These are phyloP conservation scores for Acer negundo DNA, from an alignment of 345 rosid genomes.

Conservation along the genomic window DNA sequence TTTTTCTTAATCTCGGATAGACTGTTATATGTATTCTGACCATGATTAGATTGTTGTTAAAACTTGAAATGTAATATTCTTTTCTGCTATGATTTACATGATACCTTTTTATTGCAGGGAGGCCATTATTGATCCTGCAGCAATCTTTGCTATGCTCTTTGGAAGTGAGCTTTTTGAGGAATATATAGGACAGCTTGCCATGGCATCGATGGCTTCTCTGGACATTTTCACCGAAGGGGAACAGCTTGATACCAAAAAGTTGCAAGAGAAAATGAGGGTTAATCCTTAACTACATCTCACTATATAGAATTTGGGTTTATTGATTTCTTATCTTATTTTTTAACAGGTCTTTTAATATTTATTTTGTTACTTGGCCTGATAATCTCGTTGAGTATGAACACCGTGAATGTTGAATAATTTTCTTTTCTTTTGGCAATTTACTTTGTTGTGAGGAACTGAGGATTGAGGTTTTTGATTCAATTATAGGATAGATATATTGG, in stretches of 20 bases:
- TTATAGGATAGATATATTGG: background rate
- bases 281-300: background rate
- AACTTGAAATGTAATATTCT: constrained; percentile 12
- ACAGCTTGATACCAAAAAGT: constrained; percentile 74
- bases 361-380: background rate
- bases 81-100: constrained; percentile 20
- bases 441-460: background rate
- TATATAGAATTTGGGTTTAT: background rate
- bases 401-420: background rate
- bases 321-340: background rate
- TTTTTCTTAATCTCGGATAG: constrained; percentile 25
- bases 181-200: constrained; percentile 95
- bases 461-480: background rate
- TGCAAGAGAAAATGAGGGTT: constrained; percentile 95
- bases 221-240: constrained; percentile 87
- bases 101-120: constrained; percentile 55
- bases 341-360: background rate
- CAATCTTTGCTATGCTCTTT: constrained; percentile 94
- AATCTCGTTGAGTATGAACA: too few relatives aligned
- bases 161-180: constrained; percentile 98
- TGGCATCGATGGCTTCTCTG: constrained; percentile 99
- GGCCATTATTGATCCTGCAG: constrained; percentile 92
- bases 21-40: constrained; percentile 8
- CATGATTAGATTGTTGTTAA: constrained; percentile 10
- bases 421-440: background rate